These are phyloP conservation scores for Albophoma yamanashiensis DNA, from an alignment of 2,329 filamentous ascomycete species.

Conservation along the genomic window DNA sequence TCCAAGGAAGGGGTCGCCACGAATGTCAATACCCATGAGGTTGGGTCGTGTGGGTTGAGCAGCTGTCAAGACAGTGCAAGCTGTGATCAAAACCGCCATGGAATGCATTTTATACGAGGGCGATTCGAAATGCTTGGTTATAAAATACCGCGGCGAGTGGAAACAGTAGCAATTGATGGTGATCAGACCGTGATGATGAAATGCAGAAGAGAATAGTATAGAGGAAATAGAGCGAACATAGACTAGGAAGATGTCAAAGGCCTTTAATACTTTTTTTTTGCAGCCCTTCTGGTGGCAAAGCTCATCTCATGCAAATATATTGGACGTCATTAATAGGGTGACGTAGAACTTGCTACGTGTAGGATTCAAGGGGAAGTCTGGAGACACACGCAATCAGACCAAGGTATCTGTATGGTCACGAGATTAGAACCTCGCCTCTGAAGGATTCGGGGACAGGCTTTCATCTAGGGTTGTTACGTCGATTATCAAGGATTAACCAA, in stretches of 20 bases:
- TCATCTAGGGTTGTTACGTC: not conserved
- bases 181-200: not conserved
- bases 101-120: not conserved
- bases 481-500: not conserved
- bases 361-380: not conserved
- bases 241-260: not conserved
- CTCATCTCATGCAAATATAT: not conserved
- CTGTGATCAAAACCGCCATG: not conserved
- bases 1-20: not conserved
- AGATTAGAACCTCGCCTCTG: not conserved
- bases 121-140: not conserved
- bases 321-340: not conserved
- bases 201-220: not conserved
- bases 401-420: not conserved
- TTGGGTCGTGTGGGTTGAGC: not conserved
- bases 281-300: not conserved
- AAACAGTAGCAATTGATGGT: not conserved
- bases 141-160: not conserved
- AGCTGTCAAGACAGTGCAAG: not conserved
- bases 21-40: not conserved
- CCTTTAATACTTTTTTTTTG: not conserved
- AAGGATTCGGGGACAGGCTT: not conserved
- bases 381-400: not conserved
- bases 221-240: not conserved
- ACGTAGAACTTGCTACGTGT: not conserved